Evolutionary conservation across 2,329 filamentous ascomycete species (phyloP), one percentile per base, ranked within the genome.

Genomic region (Boeremia lycopersici): DNA sequence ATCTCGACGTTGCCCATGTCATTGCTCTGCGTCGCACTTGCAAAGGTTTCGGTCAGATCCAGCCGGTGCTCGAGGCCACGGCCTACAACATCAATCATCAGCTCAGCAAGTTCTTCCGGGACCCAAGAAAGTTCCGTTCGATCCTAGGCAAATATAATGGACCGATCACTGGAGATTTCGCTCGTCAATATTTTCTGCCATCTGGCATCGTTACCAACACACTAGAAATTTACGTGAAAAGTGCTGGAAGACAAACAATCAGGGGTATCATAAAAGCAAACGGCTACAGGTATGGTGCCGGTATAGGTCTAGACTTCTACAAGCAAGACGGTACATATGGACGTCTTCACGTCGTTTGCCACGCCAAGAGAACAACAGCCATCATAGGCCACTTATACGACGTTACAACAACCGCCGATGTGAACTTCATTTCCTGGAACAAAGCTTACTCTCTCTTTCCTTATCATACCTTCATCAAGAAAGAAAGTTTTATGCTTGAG

Each of bases 341-440:
- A 23, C 19, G 19, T 23, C 19, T 23, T 23, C 5, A 23, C 19
- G 5, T 23, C 19, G 19, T 3, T 5, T 23, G 3, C 19, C 5
- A 5, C 19, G 5, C 2, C 5, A 3, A 5, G 19, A 5, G 5
- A 23, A 23, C 19, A 5, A 23, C 19, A 5, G 19, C 19, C 2
- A 23, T 23, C 5, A 23, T 5, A 23, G 2, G 19, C 19, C 19
- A 3, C 19, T 11, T 36, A n/a, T 3, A 9, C n/a, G 15, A 17
- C 3, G 17, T 3, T 2, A 4, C 10, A 6, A 7, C 1, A 11
- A 36, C 55, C 2, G 34, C 35, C 9, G 28, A 13, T 17, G 11
- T 56, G 30, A 42, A 13, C 29, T 43, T 56, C 12, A 38, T 56
- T 10, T n/a, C 56, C 3, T 56, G 56, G 52, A 53, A 59, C 48